phyloP scores from a whole-genome alignment of 768 basidiomycete genomes.

The Naematelia encephala region DNA sequence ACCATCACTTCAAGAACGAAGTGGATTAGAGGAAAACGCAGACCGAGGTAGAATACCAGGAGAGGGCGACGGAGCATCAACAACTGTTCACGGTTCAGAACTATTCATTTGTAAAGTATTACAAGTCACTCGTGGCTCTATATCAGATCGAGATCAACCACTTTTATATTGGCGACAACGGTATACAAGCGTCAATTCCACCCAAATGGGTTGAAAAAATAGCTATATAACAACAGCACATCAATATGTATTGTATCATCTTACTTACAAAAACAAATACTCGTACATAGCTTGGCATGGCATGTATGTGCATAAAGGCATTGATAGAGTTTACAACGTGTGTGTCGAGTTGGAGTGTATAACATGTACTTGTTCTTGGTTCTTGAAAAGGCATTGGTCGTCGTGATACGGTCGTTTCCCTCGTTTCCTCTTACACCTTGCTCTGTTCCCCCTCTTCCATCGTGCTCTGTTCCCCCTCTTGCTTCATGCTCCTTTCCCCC shows the following conservation, averaged over 20 bases:
- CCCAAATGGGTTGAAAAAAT: too few species aligned
- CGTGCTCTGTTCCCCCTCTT: neutral
- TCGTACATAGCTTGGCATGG: neutral
- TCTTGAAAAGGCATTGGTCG: neutral
- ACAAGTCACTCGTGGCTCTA: conserved; percentile 56
- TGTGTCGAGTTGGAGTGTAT: neutral
- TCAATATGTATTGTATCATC: neutral
- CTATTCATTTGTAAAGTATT: conserved; percentile 78
- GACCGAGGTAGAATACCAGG: neutral
- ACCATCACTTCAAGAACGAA: too few species aligned
- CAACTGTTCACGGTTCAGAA: conserved; percentile 54
- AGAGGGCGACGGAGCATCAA: neutral
- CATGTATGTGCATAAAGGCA: too few species aligned
- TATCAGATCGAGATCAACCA: conserved; percentile 27
- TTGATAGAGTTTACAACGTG: too few species aligned
- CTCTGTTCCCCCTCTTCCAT: neutral
- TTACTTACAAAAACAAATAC: neutral
- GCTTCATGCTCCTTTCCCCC: neutral
- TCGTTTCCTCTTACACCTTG: neutral
- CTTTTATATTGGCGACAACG: conserved; percentile 17
- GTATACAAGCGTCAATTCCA: conserved; percentile 14
- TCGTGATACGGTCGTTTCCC: too few species aligned
- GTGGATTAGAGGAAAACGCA: neutral
- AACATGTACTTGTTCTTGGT: neutral
- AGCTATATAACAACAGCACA: too few species aligned